Evolutionary conservation across 306 rosid genomes (phyloP).

Genomic region (Gillenia trifoliata): DNA sequence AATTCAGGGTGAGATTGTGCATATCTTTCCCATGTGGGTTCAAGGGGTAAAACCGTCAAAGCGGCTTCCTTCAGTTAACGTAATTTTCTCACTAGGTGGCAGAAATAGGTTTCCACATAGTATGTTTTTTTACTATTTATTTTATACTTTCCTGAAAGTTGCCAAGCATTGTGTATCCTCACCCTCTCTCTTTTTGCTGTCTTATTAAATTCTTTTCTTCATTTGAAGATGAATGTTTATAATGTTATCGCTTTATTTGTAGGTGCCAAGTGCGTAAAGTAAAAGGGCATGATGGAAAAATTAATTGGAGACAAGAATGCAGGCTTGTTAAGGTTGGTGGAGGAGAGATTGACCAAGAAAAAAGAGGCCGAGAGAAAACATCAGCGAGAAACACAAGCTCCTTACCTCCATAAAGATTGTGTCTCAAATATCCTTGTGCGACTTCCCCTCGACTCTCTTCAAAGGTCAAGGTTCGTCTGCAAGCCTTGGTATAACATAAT

Average conservation of each 20-base stretch:
- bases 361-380: slow-evolving; percentile 30
- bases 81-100: too few relatives aligned
- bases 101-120: neutral
- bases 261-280: neutral
- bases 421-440: slow-evolving; percentile 38
- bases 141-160: neutral
- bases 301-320: slow-evolving; percentile 17
- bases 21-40: too few relatives aligned
- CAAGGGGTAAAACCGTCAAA: too few relatives aligned
- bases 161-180: neutral
- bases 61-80: too few relatives aligned
- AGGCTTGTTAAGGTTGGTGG: slow-evolving; percentile 24
- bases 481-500: slow-evolving; percentile 41
- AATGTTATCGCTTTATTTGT: neutral
- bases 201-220: neutral
- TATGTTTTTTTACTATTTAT: neutral
- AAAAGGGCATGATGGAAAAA: slow-evolving; percentile 17
- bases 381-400: slow-evolving; percentile 19
- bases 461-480: slow-evolving; percentile 43
- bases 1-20: too few relatives aligned
- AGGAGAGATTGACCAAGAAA: slow-evolving; percentile 28
- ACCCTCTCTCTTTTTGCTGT: neutral
- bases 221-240: neutral
- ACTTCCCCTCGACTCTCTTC: slow-evolving; percentile 45
- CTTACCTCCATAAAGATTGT: slow-evolving; percentile 41